Evolutionary conservation across 1,139 yeast genomes (phyloP), one percentile per base, ranked within the genome.

Genomic region (Tardiomyces blankii): DNA sequence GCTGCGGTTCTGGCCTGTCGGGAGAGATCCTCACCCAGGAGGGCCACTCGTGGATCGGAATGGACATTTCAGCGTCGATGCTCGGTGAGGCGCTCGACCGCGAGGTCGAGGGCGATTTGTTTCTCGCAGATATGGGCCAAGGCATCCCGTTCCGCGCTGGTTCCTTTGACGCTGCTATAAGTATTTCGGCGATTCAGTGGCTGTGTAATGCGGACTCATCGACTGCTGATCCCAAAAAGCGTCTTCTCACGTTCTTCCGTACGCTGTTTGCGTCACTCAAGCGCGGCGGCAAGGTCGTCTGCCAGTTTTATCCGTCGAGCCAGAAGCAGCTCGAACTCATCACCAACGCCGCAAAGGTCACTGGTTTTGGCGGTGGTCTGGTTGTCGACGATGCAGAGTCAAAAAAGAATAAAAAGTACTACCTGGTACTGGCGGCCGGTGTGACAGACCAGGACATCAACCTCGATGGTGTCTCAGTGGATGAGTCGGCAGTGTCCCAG

Each of bases 131-230:
- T 68, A 84, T 91, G 73, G 99, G 99, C 39, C 74, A 75, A 49
- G 98, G 98, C 23, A 74, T 93, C 3, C 98, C 98, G 7, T 91
- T 91, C 60, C 73, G 98, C 58, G 88, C 98, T 1, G 99, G 98
- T 46, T 76, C 95, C 0, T 91, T 91, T 62, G 99, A 93, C 66
- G 97, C 97, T 1, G 98, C 96, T 2, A 85, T 91, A 41, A 83
- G 95, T 19, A 87, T 91, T 54, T 84, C 95, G 42, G 98, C 94
- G 3, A 87, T 91, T 47, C 99, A 91, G 64, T 91, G 99, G 99
- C 75, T 91, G 41, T 87, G 97, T 70, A 91, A 91, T 62, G 98
- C 98, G 2, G 98, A 91, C 63, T 75, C 87, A 3, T 66, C 87
- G 2, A 72, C 74, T 40, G 82, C 80, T 45, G 95, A 88, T 58